Conservation (phyloP, 768 basidiomycete genomes). For the Trametes coccinea region DNA sequence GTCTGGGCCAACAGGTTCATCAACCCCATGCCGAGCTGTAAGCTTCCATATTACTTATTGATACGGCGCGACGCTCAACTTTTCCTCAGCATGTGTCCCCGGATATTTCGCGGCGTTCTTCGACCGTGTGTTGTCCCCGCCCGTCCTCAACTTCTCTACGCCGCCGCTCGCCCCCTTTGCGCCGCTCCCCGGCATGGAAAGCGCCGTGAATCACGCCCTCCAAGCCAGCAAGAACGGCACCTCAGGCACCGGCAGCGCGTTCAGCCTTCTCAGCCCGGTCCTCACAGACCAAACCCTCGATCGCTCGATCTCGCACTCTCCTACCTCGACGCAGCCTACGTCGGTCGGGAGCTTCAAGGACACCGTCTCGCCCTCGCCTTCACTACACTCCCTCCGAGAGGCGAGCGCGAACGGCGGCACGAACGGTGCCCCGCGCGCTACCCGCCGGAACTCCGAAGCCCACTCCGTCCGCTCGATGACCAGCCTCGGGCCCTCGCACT, state of each 20-base stretch:
- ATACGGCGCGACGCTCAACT: background rate
- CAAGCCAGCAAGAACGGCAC: background rate
- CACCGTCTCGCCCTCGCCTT: conserved; percentile 5
- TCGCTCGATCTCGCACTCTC: conserved; percentile 10
- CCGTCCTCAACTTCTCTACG: conserved; percentile 65
- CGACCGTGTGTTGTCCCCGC: conserved; percentile 60
- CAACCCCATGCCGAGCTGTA: conserved; percentile 68
- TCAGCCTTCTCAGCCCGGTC: conserved; percentile 1
- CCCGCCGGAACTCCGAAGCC: conserved; percentile 7
- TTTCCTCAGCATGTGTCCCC: conserved; percentile 57
- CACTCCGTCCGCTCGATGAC: conserved; percentile 6
- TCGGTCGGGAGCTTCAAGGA: conserved; percentile 6
- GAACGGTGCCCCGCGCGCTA: background rate
- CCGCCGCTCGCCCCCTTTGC: conserved; percentile 67
- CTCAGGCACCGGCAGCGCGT: background rate
- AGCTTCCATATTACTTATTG: conserved; percentile 20
- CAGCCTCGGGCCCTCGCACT: conserved; percentile 11
- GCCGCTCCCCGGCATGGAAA: conserved; percentile 36
- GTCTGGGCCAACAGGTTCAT: conserved; percentile 74
- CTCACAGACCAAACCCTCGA: background rate
- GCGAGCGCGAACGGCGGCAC: background rate
- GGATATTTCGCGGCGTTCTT: conserved; percentile 73
- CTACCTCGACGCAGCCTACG: conserved; percentile 12
- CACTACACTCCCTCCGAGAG: conserved; percentile 9
- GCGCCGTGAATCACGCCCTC: background rate